phyloP scores from a whole-genome alignment of 1,284 basidiomycete genomes.

The Rhodotorula mucilaginosa region DNA sequence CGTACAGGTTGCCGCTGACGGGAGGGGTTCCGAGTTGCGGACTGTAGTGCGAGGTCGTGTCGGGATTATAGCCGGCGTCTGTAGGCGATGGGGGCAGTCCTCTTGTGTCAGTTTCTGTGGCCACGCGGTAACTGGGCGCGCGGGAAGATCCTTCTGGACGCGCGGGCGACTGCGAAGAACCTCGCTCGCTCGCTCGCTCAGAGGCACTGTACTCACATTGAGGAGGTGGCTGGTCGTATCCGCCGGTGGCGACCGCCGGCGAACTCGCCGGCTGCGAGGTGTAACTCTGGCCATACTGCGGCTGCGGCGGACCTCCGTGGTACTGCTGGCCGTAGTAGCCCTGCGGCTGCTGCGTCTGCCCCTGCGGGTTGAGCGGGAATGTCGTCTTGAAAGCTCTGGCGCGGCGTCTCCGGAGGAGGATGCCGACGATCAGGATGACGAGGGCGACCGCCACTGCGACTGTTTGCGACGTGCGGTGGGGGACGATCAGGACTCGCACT shows the following conservation, averaged over 20 bases:
- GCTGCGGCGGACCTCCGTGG: not conserved
- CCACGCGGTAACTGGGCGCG: not conserved
- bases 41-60: constrained; percentile 15
- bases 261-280: not conserved
- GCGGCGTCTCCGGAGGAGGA: constrained; percentile 24
- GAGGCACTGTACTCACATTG: constrained; percentile 7
- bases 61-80: constrained; percentile 30
- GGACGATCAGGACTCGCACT: not conserved
- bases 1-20: constrained; percentile 1
- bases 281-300: constrained; percentile 11
- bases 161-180: too few species aligned
- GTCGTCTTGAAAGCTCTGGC: constrained; percentile 32
- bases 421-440: constrained; percentile 26
- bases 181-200: too few species aligned
- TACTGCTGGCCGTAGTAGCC: constrained; percentile 5
- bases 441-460: constrained; percentile 28
- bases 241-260: not conserved
- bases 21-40: constrained; percentile 1
- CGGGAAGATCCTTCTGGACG: too few species aligned
- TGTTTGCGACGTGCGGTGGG: not conserved
- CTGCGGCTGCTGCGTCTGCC: constrained; percentile 5
- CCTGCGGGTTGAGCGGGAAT: constrained; percentile 22
- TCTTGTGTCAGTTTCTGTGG: not conserved
- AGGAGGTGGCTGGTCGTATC: constrained; percentile 3
- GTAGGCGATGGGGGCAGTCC: not conserved